These are phyloP conservation scores for Auricularia sp. DNA, from an alignment of 768 basidiomycete species.

Conservation along the genomic window DNA sequence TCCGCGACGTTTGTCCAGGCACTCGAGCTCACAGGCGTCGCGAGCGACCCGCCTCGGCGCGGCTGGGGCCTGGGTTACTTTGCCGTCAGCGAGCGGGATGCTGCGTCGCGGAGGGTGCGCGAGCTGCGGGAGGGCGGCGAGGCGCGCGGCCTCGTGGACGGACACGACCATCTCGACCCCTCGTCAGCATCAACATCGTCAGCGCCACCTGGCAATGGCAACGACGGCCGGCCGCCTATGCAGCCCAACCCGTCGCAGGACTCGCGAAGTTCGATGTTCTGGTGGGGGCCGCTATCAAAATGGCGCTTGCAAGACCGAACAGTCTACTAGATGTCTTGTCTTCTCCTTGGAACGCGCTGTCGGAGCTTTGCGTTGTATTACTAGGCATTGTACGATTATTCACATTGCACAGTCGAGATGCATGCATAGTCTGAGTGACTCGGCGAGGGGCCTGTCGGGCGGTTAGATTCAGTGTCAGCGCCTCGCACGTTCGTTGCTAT, in stretches of 20 bases:
- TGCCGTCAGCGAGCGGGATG: conserved; percentile 34
- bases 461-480: no score
- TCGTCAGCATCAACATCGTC: not conserved
- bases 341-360: not conserved
- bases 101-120: conserved; percentile 22
- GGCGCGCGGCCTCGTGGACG: conserved; percentile 2
- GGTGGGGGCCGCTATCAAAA: conserved; percentile 68
- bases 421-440: no score
- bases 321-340: conserved; percentile 32
- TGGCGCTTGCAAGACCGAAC: conserved; percentile 77
- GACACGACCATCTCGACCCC: conserved; percentile 2
- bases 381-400: not conserved
- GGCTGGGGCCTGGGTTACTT: conserved; percentile 75
- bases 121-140: conserved; percentile 11
- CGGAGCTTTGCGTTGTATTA: not conserved
- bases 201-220: not conserved
- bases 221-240: not conserved
- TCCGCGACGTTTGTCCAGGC: conserved; percentile 64
- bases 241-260: conserved; percentile 2
- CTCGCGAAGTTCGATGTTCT: conserved; percentile 46
- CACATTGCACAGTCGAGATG: no score
- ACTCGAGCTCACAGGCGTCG: conserved; percentile 33
- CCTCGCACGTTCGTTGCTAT: no score
- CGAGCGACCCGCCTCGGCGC: conserved; percentile 1
- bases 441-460: no score